These are phyloP conservation scores for Aspergillus unguis DNA, from an alignment of 2,329 filamentous ascomycete genomes.

Conservation along the genomic window DNA sequence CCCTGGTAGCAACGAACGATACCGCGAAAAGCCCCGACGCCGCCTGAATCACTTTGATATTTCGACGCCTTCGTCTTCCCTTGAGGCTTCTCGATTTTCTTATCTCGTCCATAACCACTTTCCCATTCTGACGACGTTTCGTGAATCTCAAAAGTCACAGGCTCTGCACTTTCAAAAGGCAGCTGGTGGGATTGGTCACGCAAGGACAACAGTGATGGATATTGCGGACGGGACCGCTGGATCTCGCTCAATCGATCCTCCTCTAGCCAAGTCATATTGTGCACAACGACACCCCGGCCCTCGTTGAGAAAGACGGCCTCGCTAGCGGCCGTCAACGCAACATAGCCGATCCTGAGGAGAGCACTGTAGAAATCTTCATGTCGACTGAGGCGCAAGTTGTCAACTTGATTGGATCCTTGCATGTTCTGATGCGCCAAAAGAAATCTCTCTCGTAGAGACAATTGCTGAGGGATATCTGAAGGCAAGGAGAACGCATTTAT, in stretches of 20 bases:
- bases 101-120: slow-evolving; percentile 47
- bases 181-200: slow-evolving; percentile 15
- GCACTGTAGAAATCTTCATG: slow-evolving; percentile 96
- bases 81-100: slow-evolving; percentile 42
- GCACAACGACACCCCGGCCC: slow-evolving; percentile 70
- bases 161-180: slow-evolving; percentile 32
- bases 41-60: slow-evolving; percentile 47
- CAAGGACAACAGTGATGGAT: slow-evolving; percentile 17
- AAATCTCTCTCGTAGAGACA: slow-evolving; percentile 59
- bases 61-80: slow-evolving; percentile 35
- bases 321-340: slow-evolving; percentile 84
- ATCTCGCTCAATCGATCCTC: slow-evolving; percentile 78
- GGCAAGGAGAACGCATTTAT: slow-evolving; percentile 70
- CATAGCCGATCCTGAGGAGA: slow-evolving; percentile 80
- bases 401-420: slow-evolving; percentile 84
- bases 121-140: slow-evolving; percentile 38
- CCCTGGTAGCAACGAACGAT: slow-evolving; percentile 74
- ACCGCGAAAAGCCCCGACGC: slow-evolving; percentile 75
- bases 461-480: slow-evolving; percentile 43
- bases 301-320: slow-evolving; percentile 96
- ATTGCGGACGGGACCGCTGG: slow-evolving; percentile 48
- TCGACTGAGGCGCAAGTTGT: slow-evolving; percentile 73
- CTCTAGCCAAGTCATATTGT: slow-evolving; percentile 84
- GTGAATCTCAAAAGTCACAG: slow-evolving; percentile 34
- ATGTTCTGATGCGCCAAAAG: slow-evolving; percentile 76